A percentile compares a stretch with the other conserved stretches of the same genome.
Conservation (phyloP, 2,329 filamentous ascomycete genomes). For the Aspergillus costaricaensis region DNA sequence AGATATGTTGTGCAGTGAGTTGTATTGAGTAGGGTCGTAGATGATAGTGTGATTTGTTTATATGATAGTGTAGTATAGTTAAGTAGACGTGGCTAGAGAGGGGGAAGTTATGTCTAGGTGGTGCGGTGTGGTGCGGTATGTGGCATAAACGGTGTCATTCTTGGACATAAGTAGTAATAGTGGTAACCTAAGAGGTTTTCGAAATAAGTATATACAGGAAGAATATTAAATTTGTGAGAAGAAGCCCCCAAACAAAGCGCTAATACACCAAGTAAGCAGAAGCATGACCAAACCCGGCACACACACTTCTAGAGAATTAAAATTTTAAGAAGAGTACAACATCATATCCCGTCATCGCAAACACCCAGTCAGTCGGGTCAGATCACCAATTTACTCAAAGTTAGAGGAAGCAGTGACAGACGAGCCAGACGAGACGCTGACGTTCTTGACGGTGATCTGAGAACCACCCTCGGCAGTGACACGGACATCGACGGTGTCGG, state of each 20-base stretch:
- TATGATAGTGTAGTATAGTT: too few species aligned
- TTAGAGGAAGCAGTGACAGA: constrained; percentile 28
- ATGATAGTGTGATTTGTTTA: too few species aligned
- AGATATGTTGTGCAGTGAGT: too few species aligned
- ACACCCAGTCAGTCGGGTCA: background rate
- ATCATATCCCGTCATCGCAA: background rate
- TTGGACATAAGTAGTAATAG: too few species aligned
- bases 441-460: constrained; percentile 54
- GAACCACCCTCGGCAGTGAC: constrained; percentile 58
- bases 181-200: too few species aligned
- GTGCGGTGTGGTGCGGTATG: too few species aligned
- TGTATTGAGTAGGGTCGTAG: too few species aligned
- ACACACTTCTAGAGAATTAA: background rate
- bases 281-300: background rate
- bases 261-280: background rate
- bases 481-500: constrained; percentile 55
- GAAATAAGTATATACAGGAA: background rate
- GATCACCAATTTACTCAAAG: constrained; percentile 11
- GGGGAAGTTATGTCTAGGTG: too few species aligned
- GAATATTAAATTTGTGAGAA: background rate
- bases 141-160: too few species aligned
- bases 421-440: constrained; percentile 34
- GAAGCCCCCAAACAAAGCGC: background rate
- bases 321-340: background rate
- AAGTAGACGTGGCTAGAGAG: too few species aligned